Evolutionary conservation across 192 early-diverging fungal species (phyloP), one percentile per base, ranked within the genome.

Genomic region (Linnemannia elongata): DNA sequence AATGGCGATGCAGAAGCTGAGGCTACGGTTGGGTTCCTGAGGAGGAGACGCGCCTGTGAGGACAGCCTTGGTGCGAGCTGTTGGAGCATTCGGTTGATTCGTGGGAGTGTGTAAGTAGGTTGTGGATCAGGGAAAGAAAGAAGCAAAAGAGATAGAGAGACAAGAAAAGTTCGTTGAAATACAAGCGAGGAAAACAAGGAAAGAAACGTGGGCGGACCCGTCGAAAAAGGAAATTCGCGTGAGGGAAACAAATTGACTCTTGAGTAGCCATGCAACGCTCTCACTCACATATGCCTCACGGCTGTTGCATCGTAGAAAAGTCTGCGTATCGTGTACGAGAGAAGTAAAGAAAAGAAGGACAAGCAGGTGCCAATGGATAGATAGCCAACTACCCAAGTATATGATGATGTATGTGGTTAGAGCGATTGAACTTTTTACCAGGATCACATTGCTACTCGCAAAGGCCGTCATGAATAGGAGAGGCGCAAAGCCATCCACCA

Each of bases 1-100:
- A 81, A 87, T 57, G 74, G 76, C 55, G 39, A 39, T 38, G 75
- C n/a, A 33, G 27, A 41, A 27, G 45, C 72, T 15, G n/a, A n/a
- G 30, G 72, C 20, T 45, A 45, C 12, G 44, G 44, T 45, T 41
- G 41, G 55, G 57, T 60, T 33, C 30, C 60, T 74, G 74, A 79
- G 74, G 20, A 77, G 33, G 2, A n/a, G 47, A 3, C 24, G 27
- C 27, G 76, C 20, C 30, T 74, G 72, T 33, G 57, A 45, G 52
- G 71, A 42, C 41, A 79, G 33, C 38, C 70, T 42, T 27, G 71
- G 68, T 13, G 69, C 55, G 57, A 80, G 35, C 55, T 45, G 79
- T 35, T 35, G 71, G 27, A 86, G 42, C 74, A 77, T 86, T 33
- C 27, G 44, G 42, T 8, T 9, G 20, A 13, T 45, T 17, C 5